A percentile compares a stretch with the other conserved stretches of the same genome.
Evolutionary conservation across 805 yeast species (phyloP).

Genomic region (Metschnikowia sp.): DNA sequence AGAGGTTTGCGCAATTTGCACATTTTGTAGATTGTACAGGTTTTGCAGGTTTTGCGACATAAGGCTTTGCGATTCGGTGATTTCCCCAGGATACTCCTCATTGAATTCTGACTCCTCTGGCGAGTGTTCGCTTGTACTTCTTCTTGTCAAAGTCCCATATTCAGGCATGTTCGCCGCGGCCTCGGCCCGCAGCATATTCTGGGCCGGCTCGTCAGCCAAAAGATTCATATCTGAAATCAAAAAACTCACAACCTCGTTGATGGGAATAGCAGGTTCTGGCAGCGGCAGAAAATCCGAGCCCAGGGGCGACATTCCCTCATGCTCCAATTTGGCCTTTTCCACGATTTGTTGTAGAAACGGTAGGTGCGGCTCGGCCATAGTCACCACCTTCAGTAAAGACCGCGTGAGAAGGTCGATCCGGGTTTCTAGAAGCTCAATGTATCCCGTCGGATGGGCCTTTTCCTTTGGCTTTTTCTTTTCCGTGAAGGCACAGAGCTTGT

Average conservation of each 20-base stretch:
- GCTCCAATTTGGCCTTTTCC: constrained; percentile 11
- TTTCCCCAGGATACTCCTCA: background rate
- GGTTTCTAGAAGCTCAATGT: constrained; percentile 61
- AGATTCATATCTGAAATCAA: constrained; percentile 40
- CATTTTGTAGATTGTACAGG: too few species aligned
- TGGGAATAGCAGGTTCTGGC: constrained; percentile 26
- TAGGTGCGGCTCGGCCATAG: constrained; percentile 28
- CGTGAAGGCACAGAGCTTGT: constrained; percentile 57
- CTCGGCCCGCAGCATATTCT: background rate
- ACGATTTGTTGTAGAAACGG: constrained; percentile 23
- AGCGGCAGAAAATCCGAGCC: constrained; percentile 3
- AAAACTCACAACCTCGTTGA: constrained; percentile 46
- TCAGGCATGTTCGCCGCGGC: constrained; percentile 1
- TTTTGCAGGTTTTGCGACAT: too few species aligned
- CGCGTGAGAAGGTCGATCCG: constrained; percentile 51
- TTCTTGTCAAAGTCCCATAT: constrained; percentile 14
- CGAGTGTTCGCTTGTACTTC: constrained; percentile 3
- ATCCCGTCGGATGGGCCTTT: constrained; percentile 55
- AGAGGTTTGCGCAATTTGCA: too few species aligned
- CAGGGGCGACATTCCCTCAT: background rate
- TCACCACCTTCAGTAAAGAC: constrained; percentile 43
- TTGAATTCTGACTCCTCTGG: background rate
- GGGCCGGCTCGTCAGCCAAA: constrained; percentile 21
- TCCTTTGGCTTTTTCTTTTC: constrained; percentile 54
- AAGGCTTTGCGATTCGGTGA: too few species aligned